These are phyloP conservation scores for Phytopythium kandeliae DNA, from an alignment of 352 stramenopile genomes.

Conservation along the genomic window DNA sequence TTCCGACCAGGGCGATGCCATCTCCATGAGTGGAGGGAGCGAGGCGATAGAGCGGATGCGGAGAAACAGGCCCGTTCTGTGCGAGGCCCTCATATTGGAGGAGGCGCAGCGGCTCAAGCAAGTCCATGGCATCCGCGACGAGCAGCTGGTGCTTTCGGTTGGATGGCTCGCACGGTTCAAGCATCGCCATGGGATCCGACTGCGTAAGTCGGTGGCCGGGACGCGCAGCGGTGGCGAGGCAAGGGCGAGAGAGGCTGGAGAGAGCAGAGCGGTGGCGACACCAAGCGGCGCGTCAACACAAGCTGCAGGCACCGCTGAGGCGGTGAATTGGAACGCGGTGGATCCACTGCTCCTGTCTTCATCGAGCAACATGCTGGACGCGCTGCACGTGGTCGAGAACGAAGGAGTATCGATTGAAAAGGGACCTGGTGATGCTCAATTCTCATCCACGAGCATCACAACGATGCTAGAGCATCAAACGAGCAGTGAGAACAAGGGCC, in stretches of 20 bases:
- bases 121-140: constrained; percentile 51
- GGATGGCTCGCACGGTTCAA: constrained; percentile 72
- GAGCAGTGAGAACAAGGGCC: neutral
- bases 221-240: neutral
- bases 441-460: constrained; percentile 1
- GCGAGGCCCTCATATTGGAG: constrained; percentile 67
- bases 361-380: constrained; percentile 2
- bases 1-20: neutral
- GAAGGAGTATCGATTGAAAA: neutral
- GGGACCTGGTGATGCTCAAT: no score
- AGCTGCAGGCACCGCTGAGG: neutral
- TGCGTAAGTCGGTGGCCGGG: constrained; percentile 34
- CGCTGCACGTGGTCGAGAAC: neutral
- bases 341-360: constrained; percentile 3
- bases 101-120: constrained; percentile 68
- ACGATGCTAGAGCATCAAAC: constrained; percentile 12
- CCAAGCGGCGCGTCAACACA: neutral
- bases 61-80: constrained; percentile 15
- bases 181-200: constrained; percentile 59
- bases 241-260: constrained; percentile 8
- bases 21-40: neutral
- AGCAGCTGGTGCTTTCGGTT: constrained; percentile 66
- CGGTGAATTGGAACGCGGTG: constrained; percentile 3
- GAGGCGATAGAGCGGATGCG: neutral
- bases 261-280: constrained; percentile 1